Evolutionary conservation across 768 basidiomycete species (phyloP).

Genomic region (Boletus subcaerulescens): DNA sequence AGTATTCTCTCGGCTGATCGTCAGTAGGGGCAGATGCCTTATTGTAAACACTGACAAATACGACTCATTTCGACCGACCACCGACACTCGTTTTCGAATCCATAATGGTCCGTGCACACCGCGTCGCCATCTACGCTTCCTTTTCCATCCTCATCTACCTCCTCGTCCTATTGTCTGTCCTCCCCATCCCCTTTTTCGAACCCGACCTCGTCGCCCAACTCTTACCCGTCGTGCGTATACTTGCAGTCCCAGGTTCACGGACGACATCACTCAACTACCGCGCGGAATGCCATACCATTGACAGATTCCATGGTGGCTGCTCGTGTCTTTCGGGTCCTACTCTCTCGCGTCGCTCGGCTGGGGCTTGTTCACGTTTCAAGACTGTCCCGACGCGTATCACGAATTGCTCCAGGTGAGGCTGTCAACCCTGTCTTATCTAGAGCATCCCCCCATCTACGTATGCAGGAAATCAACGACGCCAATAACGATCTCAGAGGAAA

Average conservation of each 20-base stretch:
- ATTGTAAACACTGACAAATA: too few species aligned
- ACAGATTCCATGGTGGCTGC: conserved; percentile 72
- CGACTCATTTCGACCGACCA: too few species aligned
- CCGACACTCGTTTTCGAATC: background rate
- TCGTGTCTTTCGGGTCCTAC: conserved; percentile 78
- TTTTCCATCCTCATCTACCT: conserved; percentile 46
- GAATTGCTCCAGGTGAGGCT: conserved; percentile 54
- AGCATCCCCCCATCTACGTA: background rate
- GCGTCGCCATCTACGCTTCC: conserved; percentile 45
- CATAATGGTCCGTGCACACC: conserved; percentile 60
- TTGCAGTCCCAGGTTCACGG: background rate
- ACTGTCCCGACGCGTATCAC: conserved; percentile 77
- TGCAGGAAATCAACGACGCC: conserved; percentile 58
- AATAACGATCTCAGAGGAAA: conserved; percentile 56
- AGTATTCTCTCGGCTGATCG: too few species aligned
- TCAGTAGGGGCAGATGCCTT: too few species aligned
- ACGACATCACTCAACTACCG: background rate
- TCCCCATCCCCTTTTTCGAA: conserved; percentile 17
- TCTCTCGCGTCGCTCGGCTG: conserved; percentile 74
- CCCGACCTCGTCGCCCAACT: conserved; percentile 1
- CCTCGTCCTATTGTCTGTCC: conserved; percentile 8
- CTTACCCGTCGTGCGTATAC: conserved; percentile 14
- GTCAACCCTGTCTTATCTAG: background rate
- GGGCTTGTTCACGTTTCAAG: conserved; percentile 69
- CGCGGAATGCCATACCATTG: too few species aligned